Percentiles rank a stretch among this genome's conserved stretches.
phyloP scores from a whole-genome alignment of 371 early-diverging fungal genomes.

The Mortierella polycephala region DNA sequence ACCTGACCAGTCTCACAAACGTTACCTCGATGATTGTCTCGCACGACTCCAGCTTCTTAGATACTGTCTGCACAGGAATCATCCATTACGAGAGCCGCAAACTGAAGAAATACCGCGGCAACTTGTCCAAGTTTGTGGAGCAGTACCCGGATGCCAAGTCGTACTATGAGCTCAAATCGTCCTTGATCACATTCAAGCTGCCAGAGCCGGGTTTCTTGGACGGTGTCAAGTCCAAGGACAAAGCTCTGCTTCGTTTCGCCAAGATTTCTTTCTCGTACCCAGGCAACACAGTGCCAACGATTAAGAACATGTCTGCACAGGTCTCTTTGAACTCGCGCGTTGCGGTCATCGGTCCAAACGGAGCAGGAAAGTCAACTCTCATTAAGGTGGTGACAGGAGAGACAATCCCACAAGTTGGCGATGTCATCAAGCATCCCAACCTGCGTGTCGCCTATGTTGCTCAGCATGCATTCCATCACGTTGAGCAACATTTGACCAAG shows the following conservation, averaged over 20 bases:
- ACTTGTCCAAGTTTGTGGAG: slow-evolving; percentile 87
- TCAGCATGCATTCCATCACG: slow-evolving; percentile 85
- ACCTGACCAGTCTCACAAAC: slow-evolving; percentile 74
- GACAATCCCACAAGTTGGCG: slow-evolving; percentile 68
- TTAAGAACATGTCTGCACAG: slow-evolving; percentile 70
- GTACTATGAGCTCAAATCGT: slow-evolving; percentile 73
- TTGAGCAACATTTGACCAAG: slow-evolving; percentile 73
- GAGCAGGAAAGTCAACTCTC: slow-evolving; percentile 83
- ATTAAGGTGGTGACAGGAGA: slow-evolving; percentile 90
- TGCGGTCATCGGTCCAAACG: slow-evolving; percentile 69
- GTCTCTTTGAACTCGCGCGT: slow-evolving; percentile 76
- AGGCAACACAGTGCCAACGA: slow-evolving; percentile 62
- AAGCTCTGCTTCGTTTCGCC: slow-evolving; percentile 74
- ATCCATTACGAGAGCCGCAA: slow-evolving; percentile 83
- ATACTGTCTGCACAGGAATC: slow-evolving; percentile 86
- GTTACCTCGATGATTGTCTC: slow-evolving; percentile 90
- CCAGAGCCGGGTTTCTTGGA: slow-evolving; percentile 80
- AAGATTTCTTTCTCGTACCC: slow-evolving; percentile 77
- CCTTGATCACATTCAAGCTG: slow-evolving; percentile 68
- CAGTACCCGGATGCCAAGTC: slow-evolving; percentile 80
- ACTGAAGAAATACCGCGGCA: slow-evolving; percentile 85
- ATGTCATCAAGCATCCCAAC: slow-evolving; percentile 78
- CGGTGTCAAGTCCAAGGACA: slow-evolving; percentile 80
- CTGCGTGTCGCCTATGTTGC: slow-evolving; percentile 82
- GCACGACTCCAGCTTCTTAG: slow-evolving; percentile 91